A percentile compares a stretch with the other conserved stretches of the same genome.
These are phyloP conservation scores for Ananas comosus DNA, from an alignment of 176 grass and related monocot species.

Conservation along the genomic window DNA sequence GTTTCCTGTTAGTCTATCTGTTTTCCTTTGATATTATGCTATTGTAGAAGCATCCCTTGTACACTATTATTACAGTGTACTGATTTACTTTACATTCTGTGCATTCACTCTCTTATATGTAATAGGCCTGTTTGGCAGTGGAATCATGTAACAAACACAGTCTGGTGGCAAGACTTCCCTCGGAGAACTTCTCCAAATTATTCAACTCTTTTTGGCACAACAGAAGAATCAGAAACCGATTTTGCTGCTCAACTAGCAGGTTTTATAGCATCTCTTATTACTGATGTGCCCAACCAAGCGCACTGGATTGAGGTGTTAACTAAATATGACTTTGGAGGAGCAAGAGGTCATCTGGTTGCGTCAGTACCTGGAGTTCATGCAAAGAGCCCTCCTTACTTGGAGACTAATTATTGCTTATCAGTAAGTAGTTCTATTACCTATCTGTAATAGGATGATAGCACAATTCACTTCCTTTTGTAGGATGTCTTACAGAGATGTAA, in stretches of 20 bases:
- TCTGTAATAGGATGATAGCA: background rate
- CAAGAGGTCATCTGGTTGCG: constrained; percentile 56
- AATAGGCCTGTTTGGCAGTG: constrained; percentile 46
- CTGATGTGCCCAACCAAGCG: constrained; percentile 56
- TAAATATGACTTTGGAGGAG: constrained; percentile 66
- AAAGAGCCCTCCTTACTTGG: constrained; percentile 35
- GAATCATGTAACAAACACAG: constrained; percentile 68
- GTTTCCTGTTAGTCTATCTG: too few species aligned
- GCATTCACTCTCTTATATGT: constrained; percentile 2
- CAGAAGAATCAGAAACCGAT: constrained; percentile 42
- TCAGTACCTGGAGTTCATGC: constrained; percentile 65
- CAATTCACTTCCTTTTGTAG: background rate
- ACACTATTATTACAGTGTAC: background rate
- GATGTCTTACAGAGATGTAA: background rate
- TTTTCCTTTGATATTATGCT: background rate
- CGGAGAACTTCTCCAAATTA: constrained; percentile 39
- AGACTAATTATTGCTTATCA: constrained; percentile 49
- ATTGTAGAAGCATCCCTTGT: background rate
- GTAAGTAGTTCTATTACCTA: constrained; percentile 33
- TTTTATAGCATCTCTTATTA: constrained; percentile 58
- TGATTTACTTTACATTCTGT: background rate
- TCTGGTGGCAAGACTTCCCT: constrained; percentile 91
- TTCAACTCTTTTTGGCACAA: constrained; percentile 46
- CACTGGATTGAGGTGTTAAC: constrained; percentile 72
- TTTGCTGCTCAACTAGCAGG: constrained; percentile 73